Percentiles rank a stretch among this genome's conserved stretches.
Evolutionary conservation across 164 flowering plant genomes (phyloP).

Genomic region (Tetracentron sinense): DNA sequence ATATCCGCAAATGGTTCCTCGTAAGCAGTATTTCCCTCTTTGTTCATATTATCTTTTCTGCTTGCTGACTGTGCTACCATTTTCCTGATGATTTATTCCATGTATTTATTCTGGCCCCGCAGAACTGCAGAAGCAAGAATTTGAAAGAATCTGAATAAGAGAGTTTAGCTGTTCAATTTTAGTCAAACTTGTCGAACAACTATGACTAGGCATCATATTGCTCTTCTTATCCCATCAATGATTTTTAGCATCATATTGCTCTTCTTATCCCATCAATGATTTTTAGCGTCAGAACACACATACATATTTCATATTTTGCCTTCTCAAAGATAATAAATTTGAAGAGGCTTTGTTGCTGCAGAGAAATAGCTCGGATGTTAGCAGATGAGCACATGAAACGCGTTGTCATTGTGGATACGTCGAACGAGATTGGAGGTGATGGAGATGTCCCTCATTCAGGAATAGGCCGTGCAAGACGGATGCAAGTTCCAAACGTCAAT

Average conservation of each 20-base stretch:
- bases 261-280: no score
- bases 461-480: slow-evolving; percentile 94
- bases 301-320: background rate
- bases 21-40: background rate
- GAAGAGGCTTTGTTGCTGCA: slow-evolving; percentile 33
- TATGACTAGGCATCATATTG: background rate
- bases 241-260: no score
- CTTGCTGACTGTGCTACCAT: no score
- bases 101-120: no score
- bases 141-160: background rate
- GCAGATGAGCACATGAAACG: slow-evolving; percentile 92
- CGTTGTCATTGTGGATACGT: slow-evolving; percentile 91
- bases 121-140: no score
- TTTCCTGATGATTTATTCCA: no score
- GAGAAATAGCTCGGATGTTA: slow-evolving; percentile 90
- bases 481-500: slow-evolving; percentile 96
- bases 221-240: no score
- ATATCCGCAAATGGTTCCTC: background rate
- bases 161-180: background rate
- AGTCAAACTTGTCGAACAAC: background rate
- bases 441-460: slow-evolving; percentile 98
- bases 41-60: slow-evolving; percentile 92
- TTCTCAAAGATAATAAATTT: background rate
- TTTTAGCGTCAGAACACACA: background rate
- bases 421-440: slow-evolving; percentile 99